A percentile compares a stretch with the other conserved stretches of the same genome.
phyloP scores from a whole-genome alignment of 2,329 filamentous ascomycete genomes.

The Hirsutella thompsonii region DNA sequence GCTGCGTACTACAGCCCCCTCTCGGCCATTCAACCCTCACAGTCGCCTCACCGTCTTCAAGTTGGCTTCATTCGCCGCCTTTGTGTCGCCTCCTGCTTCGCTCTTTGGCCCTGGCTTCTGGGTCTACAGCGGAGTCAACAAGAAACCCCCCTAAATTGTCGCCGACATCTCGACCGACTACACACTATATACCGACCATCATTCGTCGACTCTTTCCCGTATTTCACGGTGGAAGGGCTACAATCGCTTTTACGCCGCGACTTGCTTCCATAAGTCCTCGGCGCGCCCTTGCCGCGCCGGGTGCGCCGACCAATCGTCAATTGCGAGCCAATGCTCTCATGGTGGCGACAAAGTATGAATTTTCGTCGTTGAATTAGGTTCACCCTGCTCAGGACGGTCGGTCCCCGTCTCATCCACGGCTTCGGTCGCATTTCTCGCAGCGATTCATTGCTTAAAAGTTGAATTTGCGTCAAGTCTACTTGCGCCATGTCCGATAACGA shows the following conservation, averaged over 20 bases:
- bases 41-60: conserved; percentile 53
- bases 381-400: conserved; percentile 1
- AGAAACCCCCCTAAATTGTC: conserved; percentile 79
- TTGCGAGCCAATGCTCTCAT: conserved; percentile 5
- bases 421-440: no score
- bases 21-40: neutral
- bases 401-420: conserved; percentile 5
- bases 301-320: conserved; percentile 9
- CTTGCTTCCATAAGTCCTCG: conserved; percentile 20
- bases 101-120: conserved; percentile 84
- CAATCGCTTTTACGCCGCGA: conserved; percentile 22
- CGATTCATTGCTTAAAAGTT: no score
- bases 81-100: conserved; percentile 63
- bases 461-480: neutral
- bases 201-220: neutral
- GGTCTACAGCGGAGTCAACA: conserved; percentile 94
- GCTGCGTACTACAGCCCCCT: neutral
- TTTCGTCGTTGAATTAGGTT: conserved; percentile 12
- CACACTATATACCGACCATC: no score
- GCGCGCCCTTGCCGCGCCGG: conserved; percentile 24
- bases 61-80: conserved; percentile 77
- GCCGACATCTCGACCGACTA: no score
- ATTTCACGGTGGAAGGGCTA: neutral
- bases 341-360: conserved; percentile 15
- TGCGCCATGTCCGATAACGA: conserved; percentile 54